These are phyloP conservation scores for Pythium guiyangense DNA, from an alignment of 352 stramenopile species.

Conservation along the genomic window DNA sequence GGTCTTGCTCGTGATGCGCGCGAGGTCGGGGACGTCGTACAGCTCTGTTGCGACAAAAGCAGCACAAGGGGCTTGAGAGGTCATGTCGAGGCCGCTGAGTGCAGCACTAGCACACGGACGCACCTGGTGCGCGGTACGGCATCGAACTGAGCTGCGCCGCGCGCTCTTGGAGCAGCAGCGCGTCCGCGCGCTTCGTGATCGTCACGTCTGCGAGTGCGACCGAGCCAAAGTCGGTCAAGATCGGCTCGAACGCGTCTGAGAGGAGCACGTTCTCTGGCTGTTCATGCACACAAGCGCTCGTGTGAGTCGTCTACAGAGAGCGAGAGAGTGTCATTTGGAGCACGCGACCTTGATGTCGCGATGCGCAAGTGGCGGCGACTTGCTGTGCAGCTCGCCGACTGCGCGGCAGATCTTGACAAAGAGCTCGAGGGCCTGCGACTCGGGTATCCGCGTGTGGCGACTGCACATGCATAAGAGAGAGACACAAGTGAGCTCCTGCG, in stretches of 20 bases:
- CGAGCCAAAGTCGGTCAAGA: slow-evolving; percentile 89
- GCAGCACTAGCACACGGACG: background rate
- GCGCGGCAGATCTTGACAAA: slow-evolving; percentile 82
- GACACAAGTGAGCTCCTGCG: background rate
- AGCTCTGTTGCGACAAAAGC: slow-evolving; percentile 41
- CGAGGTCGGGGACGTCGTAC: slow-evolving; percentile 78
- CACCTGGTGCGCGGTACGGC: slow-evolving; percentile 82
- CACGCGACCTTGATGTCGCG: slow-evolving; percentile 77
- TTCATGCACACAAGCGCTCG: background rate
- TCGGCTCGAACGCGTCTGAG: slow-evolving; percentile 62
- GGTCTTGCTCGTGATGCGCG: slow-evolving; percentile 64
- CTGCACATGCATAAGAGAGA: slow-evolving; percentile 4
- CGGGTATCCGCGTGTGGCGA: slow-evolving; percentile 44
- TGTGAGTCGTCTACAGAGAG: background rate
- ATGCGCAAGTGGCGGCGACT: slow-evolving; percentile 69
- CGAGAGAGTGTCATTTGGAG: too few relatives aligned
- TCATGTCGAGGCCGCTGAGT: too few relatives aligned
- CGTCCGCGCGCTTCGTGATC: slow-evolving; percentile 70
- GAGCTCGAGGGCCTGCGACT: slow-evolving; percentile 68
- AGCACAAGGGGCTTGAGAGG: background rate
- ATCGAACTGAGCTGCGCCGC: slow-evolving; percentile 84
- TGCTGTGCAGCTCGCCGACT: slow-evolving; percentile 70
- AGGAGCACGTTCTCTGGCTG: slow-evolving; percentile 88
- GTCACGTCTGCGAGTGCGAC: slow-evolving; percentile 53
- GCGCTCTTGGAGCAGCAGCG: slow-evolving; percentile 78